Conservation (phyloP, 768 basidiomycete genomes). For the Hygrocybe coccinea region DNA sequence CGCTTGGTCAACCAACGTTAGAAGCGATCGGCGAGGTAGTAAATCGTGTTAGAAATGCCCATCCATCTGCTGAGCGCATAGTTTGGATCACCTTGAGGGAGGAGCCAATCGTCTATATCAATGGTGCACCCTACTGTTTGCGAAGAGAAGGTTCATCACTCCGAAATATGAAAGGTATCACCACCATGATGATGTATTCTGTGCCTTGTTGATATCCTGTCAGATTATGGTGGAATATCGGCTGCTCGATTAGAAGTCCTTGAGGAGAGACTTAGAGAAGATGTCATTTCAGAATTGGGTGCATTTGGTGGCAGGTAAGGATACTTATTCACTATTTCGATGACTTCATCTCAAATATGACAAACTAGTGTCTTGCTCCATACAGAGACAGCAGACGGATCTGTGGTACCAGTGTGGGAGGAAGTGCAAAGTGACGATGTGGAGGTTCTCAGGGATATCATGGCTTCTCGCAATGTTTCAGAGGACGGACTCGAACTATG, state of each 20-base stretch:
- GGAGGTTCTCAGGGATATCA: conserved; percentile 81
- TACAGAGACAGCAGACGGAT: conserved; percentile 80
- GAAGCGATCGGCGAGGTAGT: conserved; percentile 85
- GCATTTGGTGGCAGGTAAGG: conserved; percentile 77
- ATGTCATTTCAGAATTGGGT: conserved; percentile 78
- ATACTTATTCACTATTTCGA: background rate
- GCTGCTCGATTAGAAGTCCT: conserved; percentile 82
- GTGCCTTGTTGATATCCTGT: background rate
- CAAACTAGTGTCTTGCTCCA: conserved; percentile 71
- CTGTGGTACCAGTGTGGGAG: conserved; percentile 93
- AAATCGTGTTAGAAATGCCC: conserved; percentile 50
- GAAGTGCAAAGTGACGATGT: conserved; percentile 70
- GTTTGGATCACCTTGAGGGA: conserved; percentile 94
- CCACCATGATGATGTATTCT: background rate
- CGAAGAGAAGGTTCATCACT: conserved; percentile 81
- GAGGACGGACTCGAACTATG: conserved; percentile 55
- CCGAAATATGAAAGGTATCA: conserved; percentile 86
- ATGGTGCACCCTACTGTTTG: conserved; percentile 87
- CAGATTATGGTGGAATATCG: conserved; percentile 95
- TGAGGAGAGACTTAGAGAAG: conserved; percentile 84
- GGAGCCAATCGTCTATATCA: conserved; percentile 87
- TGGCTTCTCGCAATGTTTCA: conserved; percentile 51
- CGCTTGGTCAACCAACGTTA: conserved; percentile 86
- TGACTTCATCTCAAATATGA: background rate
- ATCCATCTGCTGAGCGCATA: conserved; percentile 58